A percentile compares a stretch with the other conserved stretches of the same genome.
These are phyloP conservation scores for Zychaea mexicana DNA, from an alignment of 371 early-diverging fungal genomes.

Conservation along the genomic window DNA sequence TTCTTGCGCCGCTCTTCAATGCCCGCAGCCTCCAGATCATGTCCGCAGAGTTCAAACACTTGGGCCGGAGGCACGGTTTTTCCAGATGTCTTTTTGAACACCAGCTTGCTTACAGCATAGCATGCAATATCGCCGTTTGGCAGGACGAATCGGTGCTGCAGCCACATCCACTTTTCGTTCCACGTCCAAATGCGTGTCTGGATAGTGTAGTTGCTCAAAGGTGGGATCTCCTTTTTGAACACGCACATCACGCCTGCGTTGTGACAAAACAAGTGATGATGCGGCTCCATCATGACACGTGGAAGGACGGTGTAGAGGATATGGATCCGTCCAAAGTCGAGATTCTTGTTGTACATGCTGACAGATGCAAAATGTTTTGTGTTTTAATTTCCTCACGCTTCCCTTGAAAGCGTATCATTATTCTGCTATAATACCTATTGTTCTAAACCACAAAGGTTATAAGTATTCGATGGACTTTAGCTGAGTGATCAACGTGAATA, in stretches of 20 bases:
- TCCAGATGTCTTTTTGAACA: slow-evolving; percentile 44
- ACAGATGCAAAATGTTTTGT: not conserved
- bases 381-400: not conserved
- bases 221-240: slow-evolving; percentile 60
- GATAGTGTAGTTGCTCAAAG: slow-evolving; percentile 51
- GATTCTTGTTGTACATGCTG: slow-evolving; percentile 56
- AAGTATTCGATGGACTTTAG: not conserved
- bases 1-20: slow-evolving; percentile 28
- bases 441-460: slow-evolving; percentile 24
- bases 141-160: slow-evolving; percentile 41
- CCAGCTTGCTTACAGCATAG: slow-evolving; percentile 39
- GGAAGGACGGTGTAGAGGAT: slow-evolving; percentile 47
- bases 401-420: slow-evolving; percentile 7
- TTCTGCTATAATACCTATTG: slow-evolving; percentile 23
- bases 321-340: slow-evolving; percentile 57
- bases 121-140: slow-evolving; percentile 27
- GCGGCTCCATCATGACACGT: slow-evolving; percentile 39
- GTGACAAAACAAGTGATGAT: slow-evolving; percentile 33
- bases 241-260: slow-evolving; percentile 44
- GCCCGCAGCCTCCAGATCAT: slow-evolving; percentile 19
- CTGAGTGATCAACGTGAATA: not conserved
- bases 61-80: slow-evolving; percentile 39
- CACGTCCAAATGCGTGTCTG: slow-evolving; percentile 59
- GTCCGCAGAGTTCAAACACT: slow-evolving; percentile 39
- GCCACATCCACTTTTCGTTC: slow-evolving; percentile 58